Evolutionary conservation across 228 moss, liverwort and hornwort species (phyloP).

Genomic region (Sphagnum fallax): DNA sequence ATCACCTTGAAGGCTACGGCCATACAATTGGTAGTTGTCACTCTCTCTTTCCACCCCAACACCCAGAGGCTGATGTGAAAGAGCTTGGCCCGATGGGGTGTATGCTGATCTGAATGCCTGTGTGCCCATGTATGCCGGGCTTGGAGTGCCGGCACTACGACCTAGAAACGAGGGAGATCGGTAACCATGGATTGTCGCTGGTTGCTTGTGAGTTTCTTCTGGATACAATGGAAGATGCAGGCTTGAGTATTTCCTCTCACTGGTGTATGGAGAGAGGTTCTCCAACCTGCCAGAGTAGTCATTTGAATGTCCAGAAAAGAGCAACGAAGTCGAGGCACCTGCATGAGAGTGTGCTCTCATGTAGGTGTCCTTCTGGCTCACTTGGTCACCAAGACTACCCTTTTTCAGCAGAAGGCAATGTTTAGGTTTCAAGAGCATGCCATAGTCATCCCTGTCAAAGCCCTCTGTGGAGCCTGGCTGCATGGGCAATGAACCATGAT

Average conservation of each 20-base stretch:
- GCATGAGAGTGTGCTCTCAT: conserved; percentile 45
- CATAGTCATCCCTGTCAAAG: conserved; percentile 18
- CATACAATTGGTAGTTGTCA: conserved; percentile 22
- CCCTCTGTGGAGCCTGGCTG: conserved; percentile 13
- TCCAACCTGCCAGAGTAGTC: conserved; percentile 27
- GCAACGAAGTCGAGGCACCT: conserved; percentile 48
- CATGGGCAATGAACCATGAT: conserved; percentile 10
- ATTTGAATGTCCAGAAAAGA: conserved; percentile 18
- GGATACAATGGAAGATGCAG: conserved; percentile 47
- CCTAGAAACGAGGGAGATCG: conserved; percentile 49
- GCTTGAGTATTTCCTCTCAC: conserved; percentile 68
- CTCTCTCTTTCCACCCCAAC: conserved; percentile 26
- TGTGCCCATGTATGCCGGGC: conserved; percentile 14
- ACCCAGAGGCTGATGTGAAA: conserved; percentile 28
- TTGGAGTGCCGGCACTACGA: conserved; percentile 21
- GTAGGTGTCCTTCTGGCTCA: conserved; percentile 48
- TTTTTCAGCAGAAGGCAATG: conserved; percentile 34
- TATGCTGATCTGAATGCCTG: conserved; percentile 25
- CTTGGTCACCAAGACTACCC: conserved; percentile 29
- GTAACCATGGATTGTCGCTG: conserved; percentile 85
- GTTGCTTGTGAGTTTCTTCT: conserved; percentile 61
- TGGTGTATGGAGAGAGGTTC: conserved; percentile 18
- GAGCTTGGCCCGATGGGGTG: conserved; percentile 30
- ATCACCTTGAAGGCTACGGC: conserved; percentile 25
- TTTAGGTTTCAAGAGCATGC: conserved; percentile 13